phyloP scores from a whole-genome alignment of 1,284 basidiomycete species.

The Leccinum griseonigrum region DNA sequence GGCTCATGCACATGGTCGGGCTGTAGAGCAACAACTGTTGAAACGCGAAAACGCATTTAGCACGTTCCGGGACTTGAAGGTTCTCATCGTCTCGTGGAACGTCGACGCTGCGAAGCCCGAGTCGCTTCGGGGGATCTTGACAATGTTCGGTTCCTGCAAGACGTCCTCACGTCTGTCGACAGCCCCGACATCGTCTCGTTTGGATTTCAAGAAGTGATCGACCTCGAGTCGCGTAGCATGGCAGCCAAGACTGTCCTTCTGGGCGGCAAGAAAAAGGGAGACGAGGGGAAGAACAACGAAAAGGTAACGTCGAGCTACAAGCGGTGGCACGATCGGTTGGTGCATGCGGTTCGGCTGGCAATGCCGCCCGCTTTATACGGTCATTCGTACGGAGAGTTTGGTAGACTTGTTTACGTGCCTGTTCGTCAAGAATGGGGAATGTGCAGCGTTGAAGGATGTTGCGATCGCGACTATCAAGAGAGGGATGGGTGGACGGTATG shows the following conservation, averaged over 20 bases:
- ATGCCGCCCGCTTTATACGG: slow-evolving; percentile 72
- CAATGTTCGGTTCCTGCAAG: slow-evolving; percentile 71
- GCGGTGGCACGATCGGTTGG: slow-evolving; percentile 84
- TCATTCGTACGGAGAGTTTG: slow-evolving; percentile 84
- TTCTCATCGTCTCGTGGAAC: slow-evolving; percentile 93
- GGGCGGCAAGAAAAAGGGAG: slow-evolving; percentile 63
- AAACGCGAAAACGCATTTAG: slow-evolving; percentile 79
- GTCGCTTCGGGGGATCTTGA: slow-evolving; percentile 59
- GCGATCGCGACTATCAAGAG: slow-evolving; percentile 83
- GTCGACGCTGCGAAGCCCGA: slow-evolving; percentile 86
- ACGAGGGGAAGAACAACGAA: slow-evolving; percentile 67
- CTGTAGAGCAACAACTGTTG: slow-evolving; percentile 72
- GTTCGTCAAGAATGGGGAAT: slow-evolving; percentile 74
- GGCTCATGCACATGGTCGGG: slow-evolving; percentile 1
- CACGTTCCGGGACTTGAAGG: slow-evolving; percentile 72
- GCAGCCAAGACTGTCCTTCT: slow-evolving; percentile 88
- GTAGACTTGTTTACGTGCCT: slow-evolving; percentile 90
- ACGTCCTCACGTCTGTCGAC: slow-evolving; percentile 68
- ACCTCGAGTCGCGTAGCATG: slow-evolving; percentile 88
- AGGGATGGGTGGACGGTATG: slow-evolving; percentile 90
- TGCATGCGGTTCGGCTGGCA: slow-evolving; percentile 65
- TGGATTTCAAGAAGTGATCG: slow-evolving; percentile 95
- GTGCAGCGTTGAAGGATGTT: slow-evolving; percentile 61
- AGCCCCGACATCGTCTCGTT: slow-evolving; percentile 89
- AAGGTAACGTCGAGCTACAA: slow-evolving; percentile 84